Conservation (phyloP, 441 rosid genomes). For the Gossypium aridum region DNA sequence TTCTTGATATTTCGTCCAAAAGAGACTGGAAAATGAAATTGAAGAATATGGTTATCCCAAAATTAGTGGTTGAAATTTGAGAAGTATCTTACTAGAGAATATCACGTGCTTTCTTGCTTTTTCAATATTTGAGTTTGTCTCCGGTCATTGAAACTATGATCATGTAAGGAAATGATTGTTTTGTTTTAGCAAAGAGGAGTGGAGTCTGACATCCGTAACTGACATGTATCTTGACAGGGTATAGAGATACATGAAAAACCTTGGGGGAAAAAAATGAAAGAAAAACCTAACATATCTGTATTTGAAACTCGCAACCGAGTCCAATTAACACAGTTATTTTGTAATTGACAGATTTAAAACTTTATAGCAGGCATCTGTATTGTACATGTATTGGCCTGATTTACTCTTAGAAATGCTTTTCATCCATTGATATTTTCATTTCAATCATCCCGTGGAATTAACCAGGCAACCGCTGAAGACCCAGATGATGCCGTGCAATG, state of each 20-base stretch:
- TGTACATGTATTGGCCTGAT: background rate
- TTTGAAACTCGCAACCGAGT: background rate
- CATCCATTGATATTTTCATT: background rate
- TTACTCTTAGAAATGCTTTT: background rate
- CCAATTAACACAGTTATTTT: background rate
- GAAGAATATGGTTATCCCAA: background rate
- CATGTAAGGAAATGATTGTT: background rate
- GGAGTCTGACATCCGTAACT: background rate
- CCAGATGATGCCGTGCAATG: constrained; percentile 83
- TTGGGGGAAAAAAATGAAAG: background rate
- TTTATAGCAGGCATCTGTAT: background rate
- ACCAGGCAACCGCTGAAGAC: constrained; percentile 82
- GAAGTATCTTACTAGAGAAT: background rate
- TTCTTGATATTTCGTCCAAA: background rate
- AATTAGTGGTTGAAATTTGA: background rate
- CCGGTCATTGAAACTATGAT: background rate
- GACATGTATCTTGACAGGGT: background rate
- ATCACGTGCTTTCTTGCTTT: background rate
- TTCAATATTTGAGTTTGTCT: background rate
- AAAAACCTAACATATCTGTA: background rate
- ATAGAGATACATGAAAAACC: background rate
- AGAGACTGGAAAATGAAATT: background rate
- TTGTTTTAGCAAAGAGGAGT: background rate
- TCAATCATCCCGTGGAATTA: constrained; percentile 10
- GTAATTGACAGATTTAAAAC: background rate